Conservation (phyloP, 345 rosid genomes). For the Excoecaria cochinchinensis region DNA sequence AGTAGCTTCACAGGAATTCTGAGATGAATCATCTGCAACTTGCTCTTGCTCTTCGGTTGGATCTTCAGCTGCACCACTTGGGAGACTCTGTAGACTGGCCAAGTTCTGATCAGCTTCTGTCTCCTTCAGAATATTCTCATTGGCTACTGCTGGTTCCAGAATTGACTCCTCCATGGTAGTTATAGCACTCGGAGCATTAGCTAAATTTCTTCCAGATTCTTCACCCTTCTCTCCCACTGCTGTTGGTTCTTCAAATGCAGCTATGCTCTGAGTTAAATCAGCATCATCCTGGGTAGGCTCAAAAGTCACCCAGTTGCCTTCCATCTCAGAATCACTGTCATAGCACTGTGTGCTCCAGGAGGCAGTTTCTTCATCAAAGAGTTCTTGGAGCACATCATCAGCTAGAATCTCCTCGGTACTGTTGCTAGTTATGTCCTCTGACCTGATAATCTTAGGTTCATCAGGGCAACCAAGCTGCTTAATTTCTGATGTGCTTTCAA, state of each 20-base stretch:
- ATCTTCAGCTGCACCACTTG: slow-evolving; percentile 16
- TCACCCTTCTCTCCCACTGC: slow-evolving; percentile 19
- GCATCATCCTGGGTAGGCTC: slow-evolving; percentile 20
- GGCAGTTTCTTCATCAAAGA: slow-evolving; percentile 26
- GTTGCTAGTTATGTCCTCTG: slow-evolving; percentile 17
- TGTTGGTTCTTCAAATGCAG: slow-evolving; percentile 15
- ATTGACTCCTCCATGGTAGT: neutral
- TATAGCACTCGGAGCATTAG: neutral
- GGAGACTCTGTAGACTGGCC: slow-evolving; percentile 9
- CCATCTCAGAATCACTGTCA: slow-evolving; percentile 19
- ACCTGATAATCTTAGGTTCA: slow-evolving; percentile 10
- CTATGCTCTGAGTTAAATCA: slow-evolving; percentile 20
- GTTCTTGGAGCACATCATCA: slow-evolving; percentile 27
- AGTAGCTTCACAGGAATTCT: neutral
- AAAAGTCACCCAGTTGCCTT: slow-evolving; percentile 14
- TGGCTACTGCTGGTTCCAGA: neutral
- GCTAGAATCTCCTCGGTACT: slow-evolving; percentile 25
- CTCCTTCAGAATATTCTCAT: slow-evolving; percentile 2
- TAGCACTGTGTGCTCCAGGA: slow-evolving; percentile 5
- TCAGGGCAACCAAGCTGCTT: slow-evolving; percentile 17
- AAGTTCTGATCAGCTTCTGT: slow-evolving; percentile 15
- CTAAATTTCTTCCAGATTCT: slow-evolving; percentile 16
- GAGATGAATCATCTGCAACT: slow-evolving; percentile 4
- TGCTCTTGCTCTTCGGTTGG: slow-evolving; percentile 10
- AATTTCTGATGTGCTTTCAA: slow-evolving; percentile 20